Base-by-base conservation (phyloP, 179 eudicot species). In the Beta macrorhiza region DNA sequence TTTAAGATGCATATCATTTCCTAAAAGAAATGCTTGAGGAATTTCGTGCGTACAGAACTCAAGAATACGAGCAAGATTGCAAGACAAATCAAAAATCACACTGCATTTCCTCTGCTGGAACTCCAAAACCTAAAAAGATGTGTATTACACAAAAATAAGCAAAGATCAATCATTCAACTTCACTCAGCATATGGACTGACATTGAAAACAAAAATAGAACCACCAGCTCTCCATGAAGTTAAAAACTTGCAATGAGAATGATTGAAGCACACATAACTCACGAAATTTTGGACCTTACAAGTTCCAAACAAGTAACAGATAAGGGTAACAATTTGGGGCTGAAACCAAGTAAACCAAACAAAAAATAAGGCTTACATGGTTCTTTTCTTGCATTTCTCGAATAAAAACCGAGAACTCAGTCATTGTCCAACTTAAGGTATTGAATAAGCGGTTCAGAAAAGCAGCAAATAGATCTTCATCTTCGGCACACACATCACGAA, bases 391-490 rank as follows among this genome's bases (percentile, higher is more conserved):
- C 93, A 93, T 93, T 85, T 95, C 98, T 62, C 97, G 91, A 67
- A 93, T 85, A 29, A 92, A 93, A 85, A 95, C 93, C 67, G 98
- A 95, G 86, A 95, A 95, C 84, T 95, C 98, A 10, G 98, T 95
- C 98, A 93, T 95, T 55, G 95, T 85, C 98, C 98, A 95, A 87
- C 98, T 95, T 79, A 95, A 87, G 49, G 92, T 95, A 89, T 95
- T 95, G 82, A 92, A 95, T 74, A 95, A 85, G 77, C 93, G 97
- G 80, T 95, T 95, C 81, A 95, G 91, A 85, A 95, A 95, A 69
- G 91, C 85, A 58, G 93, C 90, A 86, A 95, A 95, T 64, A 93
- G 83, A 57, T 89, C 93, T 68, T 90, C 90, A 86, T 95, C 93
- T 64, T 87, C 83, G 14, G 80, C 79, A 82, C 98, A 92, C 64